Evolutionary conservation across 2,329 filamentous ascomycete species (phyloP).

Genomic region (Diaporthe sp.): DNA sequence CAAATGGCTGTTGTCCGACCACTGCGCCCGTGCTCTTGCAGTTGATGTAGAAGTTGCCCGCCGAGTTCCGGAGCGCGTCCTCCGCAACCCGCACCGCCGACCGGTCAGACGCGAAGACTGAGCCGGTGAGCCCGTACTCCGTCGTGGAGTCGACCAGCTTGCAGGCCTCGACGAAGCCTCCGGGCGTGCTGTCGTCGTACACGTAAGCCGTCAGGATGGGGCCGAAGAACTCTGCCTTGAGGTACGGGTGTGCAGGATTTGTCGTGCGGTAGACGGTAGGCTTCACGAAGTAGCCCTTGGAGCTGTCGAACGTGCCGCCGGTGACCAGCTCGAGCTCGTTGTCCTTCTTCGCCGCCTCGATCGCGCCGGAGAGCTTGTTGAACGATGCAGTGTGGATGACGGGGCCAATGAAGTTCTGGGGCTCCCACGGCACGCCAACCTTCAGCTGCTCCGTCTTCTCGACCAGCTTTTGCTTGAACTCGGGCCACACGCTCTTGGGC

Average conservation of each 20-base stretch:
- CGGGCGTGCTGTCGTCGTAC: constrained; percentile 60
- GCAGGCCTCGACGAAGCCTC: constrained; percentile 65
- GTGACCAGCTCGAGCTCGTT: constrained; percentile 57
- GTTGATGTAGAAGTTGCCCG: constrained; percentile 72
- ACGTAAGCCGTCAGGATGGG: constrained; percentile 62
- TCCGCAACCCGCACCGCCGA: constrained; percentile 64
- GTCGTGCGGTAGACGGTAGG: constrained; percentile 62
- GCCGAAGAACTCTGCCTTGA: constrained; percentile 64
- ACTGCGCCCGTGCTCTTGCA: constrained; percentile 76
- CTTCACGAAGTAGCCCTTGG: constrained; percentile 60
- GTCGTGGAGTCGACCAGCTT: constrained; percentile 78
- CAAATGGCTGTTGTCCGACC: constrained; percentile 81
- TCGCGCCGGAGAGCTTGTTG: constrained; percentile 58
- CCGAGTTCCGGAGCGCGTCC: constrained; percentile 65
- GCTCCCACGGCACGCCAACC: constrained; percentile 51
- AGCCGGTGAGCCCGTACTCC: constrained; percentile 73
- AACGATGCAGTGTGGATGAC: constrained; percentile 65
- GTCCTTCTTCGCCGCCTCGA: constrained; percentile 62
- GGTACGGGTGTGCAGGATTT: constrained; percentile 58
- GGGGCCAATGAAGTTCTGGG: constrained; percentile 60
- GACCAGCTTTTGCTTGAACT: constrained; percentile 56
- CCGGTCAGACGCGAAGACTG: constrained; percentile 64
- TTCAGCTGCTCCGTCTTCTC: constrained; percentile 53
- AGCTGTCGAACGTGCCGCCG: constrained; percentile 60
- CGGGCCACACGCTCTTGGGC: constrained; percentile 59